phyloP scores from a whole-genome alignment of 768 basidiomycete genomes.

The Suillus discolor region DNA sequence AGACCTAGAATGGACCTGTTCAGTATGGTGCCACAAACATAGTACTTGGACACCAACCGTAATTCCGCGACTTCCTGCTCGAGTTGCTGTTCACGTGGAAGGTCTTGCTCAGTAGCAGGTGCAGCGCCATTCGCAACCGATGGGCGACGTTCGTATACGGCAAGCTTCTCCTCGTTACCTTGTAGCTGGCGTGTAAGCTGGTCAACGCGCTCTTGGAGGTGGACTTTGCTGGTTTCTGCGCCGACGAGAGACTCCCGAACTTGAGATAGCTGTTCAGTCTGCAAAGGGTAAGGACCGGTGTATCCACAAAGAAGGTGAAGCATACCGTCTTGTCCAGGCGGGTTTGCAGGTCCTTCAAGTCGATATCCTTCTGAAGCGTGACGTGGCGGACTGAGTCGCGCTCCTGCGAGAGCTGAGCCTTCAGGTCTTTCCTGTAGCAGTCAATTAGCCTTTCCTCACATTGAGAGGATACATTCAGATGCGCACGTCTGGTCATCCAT shows the following conservation, averaged over 20 bases:
- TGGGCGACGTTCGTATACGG: constrained; percentile 79
- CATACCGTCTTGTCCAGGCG: constrained; percentile 73
- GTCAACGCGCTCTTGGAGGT: constrained; percentile 67
- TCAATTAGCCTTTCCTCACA: constrained; percentile 6
- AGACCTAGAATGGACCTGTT: constrained; percentile 45
- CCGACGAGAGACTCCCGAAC: constrained; percentile 70
- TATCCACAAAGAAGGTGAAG: constrained; percentile 3
- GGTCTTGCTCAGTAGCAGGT: constrained; percentile 43
- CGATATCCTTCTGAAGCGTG: constrained; percentile 80
- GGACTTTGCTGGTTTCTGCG: constrained; percentile 78
- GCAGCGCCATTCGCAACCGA: constrained; percentile 32
- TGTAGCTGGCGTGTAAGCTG: constrained; percentile 58
- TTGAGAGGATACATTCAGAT: neutral
- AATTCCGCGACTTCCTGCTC: constrained; percentile 86
- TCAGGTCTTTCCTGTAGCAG: constrained; percentile 66
- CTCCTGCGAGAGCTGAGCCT: constrained; percentile 69
- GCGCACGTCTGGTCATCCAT: constrained; percentile 79
- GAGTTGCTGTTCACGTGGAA: constrained; percentile 75
- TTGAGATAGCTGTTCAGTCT: constrained; percentile 67
- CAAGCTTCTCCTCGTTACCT: constrained; percentile 81
- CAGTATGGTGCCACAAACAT: neutral
- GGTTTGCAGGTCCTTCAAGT: constrained; percentile 71
- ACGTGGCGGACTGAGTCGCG: constrained; percentile 73
- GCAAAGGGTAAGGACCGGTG: constrained; percentile 15
- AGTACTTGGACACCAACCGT: constrained; percentile 48